A percentile compares a stretch with the other conserved stretches of the same genome.
phyloP scores from a whole-genome alignment of 768 basidiomycete genomes.

The Chalciporus piperatus region DNA sequence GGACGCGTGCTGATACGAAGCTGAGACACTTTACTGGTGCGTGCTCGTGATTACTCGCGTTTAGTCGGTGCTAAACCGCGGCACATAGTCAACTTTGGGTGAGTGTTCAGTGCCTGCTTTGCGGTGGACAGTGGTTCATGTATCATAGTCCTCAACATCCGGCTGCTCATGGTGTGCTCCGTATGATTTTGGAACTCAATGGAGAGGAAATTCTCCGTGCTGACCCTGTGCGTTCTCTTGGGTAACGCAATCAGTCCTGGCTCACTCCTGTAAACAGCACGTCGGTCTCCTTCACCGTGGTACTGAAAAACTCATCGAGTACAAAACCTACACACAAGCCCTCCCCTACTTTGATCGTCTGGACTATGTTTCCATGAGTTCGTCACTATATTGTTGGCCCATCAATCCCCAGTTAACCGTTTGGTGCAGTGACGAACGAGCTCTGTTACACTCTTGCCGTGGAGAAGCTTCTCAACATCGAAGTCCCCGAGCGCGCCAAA shows the following conservation, averaged over 20 bases:
- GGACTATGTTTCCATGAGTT: slow-evolving; percentile 99
- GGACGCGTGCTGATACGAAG: slow-evolving; percentile 67
- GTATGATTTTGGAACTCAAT: slow-evolving; percentile 95
- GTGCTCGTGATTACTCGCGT: slow-evolving; percentile 19
- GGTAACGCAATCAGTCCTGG: background rate
- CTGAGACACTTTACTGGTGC: slow-evolving; percentile 93
- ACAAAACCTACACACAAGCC: slow-evolving; percentile 97
- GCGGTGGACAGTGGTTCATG: background rate
- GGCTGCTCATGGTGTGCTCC: slow-evolving; percentile 96
- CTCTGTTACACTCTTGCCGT: slow-evolving; percentile 96
- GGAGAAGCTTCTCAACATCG: slow-evolving; percentile 95
- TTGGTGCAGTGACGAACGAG: slow-evolving; percentile 91
- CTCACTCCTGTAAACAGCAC: slow-evolving; percentile 50
- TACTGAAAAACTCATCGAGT: slow-evolving; percentile 98
- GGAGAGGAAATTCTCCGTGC: slow-evolving; percentile 92
- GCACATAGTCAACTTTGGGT: slow-evolving; percentile 87
- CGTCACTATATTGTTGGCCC: slow-evolving; percentile 23
- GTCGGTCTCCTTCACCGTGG: slow-evolving; percentile 96
- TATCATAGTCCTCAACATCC: slow-evolving; percentile 78
- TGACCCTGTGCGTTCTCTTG: slow-evolving; percentile 58
- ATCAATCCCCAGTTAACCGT: slow-evolving; percentile 1
- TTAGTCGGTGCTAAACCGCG: slow-evolving; percentile 7
- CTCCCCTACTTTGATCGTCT: slow-evolving; percentile 98
- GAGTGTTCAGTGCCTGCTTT: slow-evolving; percentile 16
- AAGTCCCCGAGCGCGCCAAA: slow-evolving; percentile 94